Evolutionary conservation across 2,329 filamentous ascomycete species (phyloP), one percentile per base, ranked within the genome.

Genomic region (Thyridium curvatum): DNA sequence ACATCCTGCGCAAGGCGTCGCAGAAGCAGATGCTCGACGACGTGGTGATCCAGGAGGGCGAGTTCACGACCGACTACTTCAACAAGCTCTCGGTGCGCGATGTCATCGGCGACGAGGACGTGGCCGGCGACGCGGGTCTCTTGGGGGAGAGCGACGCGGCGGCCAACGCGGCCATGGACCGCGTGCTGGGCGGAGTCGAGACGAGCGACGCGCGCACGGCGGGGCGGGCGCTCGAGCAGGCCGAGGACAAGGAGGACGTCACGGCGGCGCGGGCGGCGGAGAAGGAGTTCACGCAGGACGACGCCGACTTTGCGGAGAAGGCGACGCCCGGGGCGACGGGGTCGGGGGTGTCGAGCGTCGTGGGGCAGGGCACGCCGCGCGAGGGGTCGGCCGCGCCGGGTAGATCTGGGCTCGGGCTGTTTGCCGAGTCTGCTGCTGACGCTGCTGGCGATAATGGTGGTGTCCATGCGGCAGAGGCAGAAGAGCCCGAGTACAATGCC

Each of bases 1-100:
- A 98, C 55, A 98, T 98, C 44, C 69, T 98, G 30, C 86, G 91
- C 46, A 97, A 97, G 56, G 89, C 89, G 12, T 94, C 93, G 38
- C 93, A 98, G 62, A 98, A 98, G 67, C 86, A 94, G 52, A 89
- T 98, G 78, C 75, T 98, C 0, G 93, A 98, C 53, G 93, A 98
- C 47, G 88, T 98, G 8, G 90, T 98, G 41, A 98, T 98, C 49
- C 94, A 98, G 56, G 93, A 97, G 58, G 93, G 93, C 46, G 89
- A 91, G 49, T 98, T 98, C 59, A 98, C 91, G 0, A 98, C 93
- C 0, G 93, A 98, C 53, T 90, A 95, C 59, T 91, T 95, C 63
- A 89, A 89, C 52, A 88, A 69, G 86, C 32, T 90, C 49, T 68
- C 75, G 3, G 81, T 84, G 37, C 72, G 77, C 30, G 85, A 87